Base-by-base conservation (phyloP, 1,284 basidiomycete species). In the Trametes sp. region DNA sequence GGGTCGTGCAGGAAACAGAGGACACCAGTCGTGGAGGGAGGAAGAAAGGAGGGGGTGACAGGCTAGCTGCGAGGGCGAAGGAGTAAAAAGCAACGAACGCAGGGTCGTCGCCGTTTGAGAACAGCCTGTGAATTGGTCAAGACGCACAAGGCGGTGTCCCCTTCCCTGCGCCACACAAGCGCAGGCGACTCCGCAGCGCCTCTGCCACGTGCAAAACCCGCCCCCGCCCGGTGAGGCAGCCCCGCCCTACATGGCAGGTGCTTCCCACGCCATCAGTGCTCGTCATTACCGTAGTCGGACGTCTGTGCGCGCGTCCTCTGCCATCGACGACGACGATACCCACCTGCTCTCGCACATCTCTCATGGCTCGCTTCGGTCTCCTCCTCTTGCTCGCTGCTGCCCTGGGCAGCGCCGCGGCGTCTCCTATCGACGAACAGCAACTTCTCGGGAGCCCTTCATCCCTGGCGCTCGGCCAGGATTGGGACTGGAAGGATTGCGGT, bases 401-500 rank as follows among this genome's bases (percentile, higher is more conserved):
- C 14, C 64, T 78, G 9, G 75, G 77, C 19, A 62, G 77, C 16
- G 67, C 75, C 23, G 62, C 73, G 24, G 78, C 81, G 9, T 70
- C 66, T 13, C 74, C 80, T 48, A 61, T 72, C 2, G 69, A 76
- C 21, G 73, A 78, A 5, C 83, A 88, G 70, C 70, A 79, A 41
- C 64, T 78, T 14, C 69, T 87, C 24, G 62, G 68, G 24, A 77
- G 49, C 38, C 28, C 52, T 23, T 49, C 53, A 35, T 61, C 42
- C 42, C 78, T 42, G 57, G 68, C 13, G 64, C 73, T 78, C 33
- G 35, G 75, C 72, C 36, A 78, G 80, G 31, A 73, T 77, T 68
- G 92, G 90, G 87, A 69, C 4, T 92, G 84, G 71, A 35, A 10
- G 0, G 73, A 84, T 72, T 93, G 90, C 72, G 88, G 90, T 90